These are phyloP conservation scores for Hypoxylon sp. DNA, from an alignment of 2,329 filamentous ascomycete species.

Conservation along the genomic window DNA sequence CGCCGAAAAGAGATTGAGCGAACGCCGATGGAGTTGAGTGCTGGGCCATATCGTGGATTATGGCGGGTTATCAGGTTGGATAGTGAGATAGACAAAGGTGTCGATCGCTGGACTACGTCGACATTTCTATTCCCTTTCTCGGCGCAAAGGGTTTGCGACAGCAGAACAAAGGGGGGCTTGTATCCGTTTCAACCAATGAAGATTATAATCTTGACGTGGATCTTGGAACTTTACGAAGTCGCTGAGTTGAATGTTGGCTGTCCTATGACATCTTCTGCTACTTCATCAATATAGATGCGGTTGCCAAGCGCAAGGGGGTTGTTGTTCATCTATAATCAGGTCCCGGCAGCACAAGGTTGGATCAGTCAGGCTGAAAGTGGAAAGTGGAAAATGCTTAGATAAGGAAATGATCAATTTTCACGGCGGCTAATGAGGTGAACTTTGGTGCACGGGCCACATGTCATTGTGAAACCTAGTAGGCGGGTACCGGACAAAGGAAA, in stretches of 20 bases:
- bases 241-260: conserved; percentile 5
- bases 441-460: conserved; percentile 20
- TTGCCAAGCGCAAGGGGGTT: conserved; percentile 32
- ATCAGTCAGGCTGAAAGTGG: conserved; percentile 17
- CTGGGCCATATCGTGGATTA: conserved; percentile 47
- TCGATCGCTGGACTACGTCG: conserved; percentile 30
- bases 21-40: conserved; percentile 48
- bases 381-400: conserved; percentile 20
- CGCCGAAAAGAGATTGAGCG: conserved; percentile 54
- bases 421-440: conserved; percentile 3
- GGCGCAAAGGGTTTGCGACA: conserved; percentile 25
- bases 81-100: conserved; percentile 10
- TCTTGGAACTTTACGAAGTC: conserved; percentile 14
- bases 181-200: conserved; percentile 22
- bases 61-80: conserved; percentile 23
- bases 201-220: conserved; percentile 38
- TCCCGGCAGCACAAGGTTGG: conserved; percentile 15
- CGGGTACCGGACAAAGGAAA: neutral
- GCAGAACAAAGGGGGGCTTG: conserved; percentile 14
- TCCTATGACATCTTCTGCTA: conserved; percentile 23
- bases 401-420: conserved; percentile 6
- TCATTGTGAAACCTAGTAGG: neutral
- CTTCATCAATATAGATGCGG: conserved; percentile 27
- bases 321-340: conserved; percentile 28
- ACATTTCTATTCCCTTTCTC: conserved; percentile 37